A percentile compares a stretch with the other conserved stretches of the same genome.
Conservation (phyloP, 805 yeast species). For the Pichia insulana region DNA sequence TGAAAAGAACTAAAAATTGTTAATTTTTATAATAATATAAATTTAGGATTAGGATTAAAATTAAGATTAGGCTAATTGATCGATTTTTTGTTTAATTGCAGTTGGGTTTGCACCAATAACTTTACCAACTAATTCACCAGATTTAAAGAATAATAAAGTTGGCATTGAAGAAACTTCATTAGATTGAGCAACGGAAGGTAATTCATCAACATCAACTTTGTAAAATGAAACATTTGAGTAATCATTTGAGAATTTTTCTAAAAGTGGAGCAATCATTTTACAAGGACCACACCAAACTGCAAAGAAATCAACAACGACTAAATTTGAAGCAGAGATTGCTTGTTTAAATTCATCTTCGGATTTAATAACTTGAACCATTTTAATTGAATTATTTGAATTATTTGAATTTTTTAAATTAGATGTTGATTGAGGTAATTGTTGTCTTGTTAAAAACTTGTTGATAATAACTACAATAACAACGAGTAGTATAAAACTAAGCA, state of each 20-base stretch:
- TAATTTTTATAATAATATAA: background rate
- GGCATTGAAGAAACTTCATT: conserved; percentile 52
- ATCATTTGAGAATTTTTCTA: conserved; percentile 69
- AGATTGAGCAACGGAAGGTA: conserved; percentile 65
- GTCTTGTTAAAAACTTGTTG: conserved; percentile 19
- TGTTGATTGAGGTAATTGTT: conserved; percentile 7
- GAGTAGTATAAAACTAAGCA: conserved; percentile 23
- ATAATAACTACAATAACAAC: conserved; percentile 20
- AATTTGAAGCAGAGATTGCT: conserved; percentile 49
- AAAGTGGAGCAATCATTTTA: conserved; percentile 91
- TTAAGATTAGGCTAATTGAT: conserved; percentile 22
- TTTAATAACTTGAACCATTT: conserved; percentile 47
- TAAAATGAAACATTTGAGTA: conserved; percentile 64
- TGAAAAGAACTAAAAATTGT: too few relatives aligned
- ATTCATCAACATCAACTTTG: conserved; percentile 88
- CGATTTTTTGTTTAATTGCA: conserved; percentile 58
- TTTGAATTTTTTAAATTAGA: conserved; percentile 2
- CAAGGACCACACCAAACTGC: conserved; percentile 99
- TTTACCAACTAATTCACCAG: conserved; percentile 68
- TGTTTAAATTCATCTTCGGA: conserved; percentile 52
- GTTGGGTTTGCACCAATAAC: conserved; percentile 89
- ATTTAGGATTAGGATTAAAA: background rate
- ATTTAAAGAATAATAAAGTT: conserved; percentile 66
- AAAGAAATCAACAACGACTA: conserved; percentile 89
- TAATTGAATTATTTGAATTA: conserved; percentile 4